Evolutionary conservation across 2,329 filamentous ascomycete species (phyloP), one percentile per base, ranked within the genome.

Genomic region (Fusarium sp.): DNA sequence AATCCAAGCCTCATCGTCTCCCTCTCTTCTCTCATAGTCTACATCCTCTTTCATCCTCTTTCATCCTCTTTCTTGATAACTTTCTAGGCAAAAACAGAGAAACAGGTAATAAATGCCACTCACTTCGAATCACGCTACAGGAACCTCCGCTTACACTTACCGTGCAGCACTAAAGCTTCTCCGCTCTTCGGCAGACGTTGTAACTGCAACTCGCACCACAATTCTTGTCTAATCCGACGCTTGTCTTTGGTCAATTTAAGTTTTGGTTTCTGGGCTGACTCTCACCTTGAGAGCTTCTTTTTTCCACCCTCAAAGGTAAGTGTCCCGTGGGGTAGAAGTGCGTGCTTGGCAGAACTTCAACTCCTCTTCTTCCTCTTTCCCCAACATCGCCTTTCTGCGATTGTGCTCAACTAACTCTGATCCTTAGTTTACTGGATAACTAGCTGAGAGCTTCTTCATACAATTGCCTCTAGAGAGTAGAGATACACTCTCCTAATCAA

Each of bases 121-220:
- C 50, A 49, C 52, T 38, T 38, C 34, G 18, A 38, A 38, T 38
- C 55, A 60, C 62, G 40, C 46, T 40, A 63, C 46, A 63, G 58
- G 56, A 58, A 30, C 49, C 47, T 64, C 59, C 59, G 61, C 63
- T 60, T 60, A 49, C 62, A 66, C 29, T 40, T 47, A 59, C 18
- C 58, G 29, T 56, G 38, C 30, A 40, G 51, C 43, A 30, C 45
- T 44, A 49, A 63, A 63, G 43, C 68, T 57, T 47, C 68, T 72
- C 68, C 68, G 64, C 68, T 71, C 52, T 44, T 57, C 58, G 68
- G 63, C 68, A 70, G 63, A 59, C 49, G 68, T 43, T 60, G 38
- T 49, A 51, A 11, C 50, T 53, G 55, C 52, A 43, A 32, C 18
- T 66, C 51, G 63, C 63, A 66, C 63, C 63, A 66, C 55, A 59